Evolutionary conservation across 2,329 filamentous ascomycete species (phyloP), one percentile per base, ranked within the genome.

Genomic region (Scytalidium lignicola): DNA sequence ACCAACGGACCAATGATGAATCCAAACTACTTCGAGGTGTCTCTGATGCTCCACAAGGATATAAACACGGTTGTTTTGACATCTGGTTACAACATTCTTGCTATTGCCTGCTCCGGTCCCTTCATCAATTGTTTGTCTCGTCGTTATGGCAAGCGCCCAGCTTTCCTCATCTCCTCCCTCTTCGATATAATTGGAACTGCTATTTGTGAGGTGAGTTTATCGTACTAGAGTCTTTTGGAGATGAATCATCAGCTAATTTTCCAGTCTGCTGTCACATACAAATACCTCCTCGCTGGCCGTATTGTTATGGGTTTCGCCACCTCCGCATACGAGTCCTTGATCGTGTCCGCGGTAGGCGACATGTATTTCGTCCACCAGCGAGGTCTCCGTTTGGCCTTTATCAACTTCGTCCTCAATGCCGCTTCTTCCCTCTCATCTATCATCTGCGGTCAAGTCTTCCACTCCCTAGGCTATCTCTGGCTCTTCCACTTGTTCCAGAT

Each of bases 401-500:
- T 43, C 58, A 70, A 58, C 69, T 37, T 37, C 70, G 45, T 49
- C 70, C 46, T 57, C 70, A 18, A 65, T 53, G 66, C 12, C 70
- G 69, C 9, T 68, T 71, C 17, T 50, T 53, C 15, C 64, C 62
- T 10, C 63, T 68, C 3, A 65, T 1, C 56, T 64, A n/a, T 51
- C 71, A 19, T 66, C 71, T 23, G 63, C 1, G 70, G 68, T 3
- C 67, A 69, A 48, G 70, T 71, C 37, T 68, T 58, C 45, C 46
- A 58, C 41, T 50, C 51, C 15, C 46, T 59, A 59, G 68, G 67
- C 9, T 71, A 67, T 56, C 62, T 65, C 49, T 72, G 69, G 69
- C 69, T 73, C 0, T 72, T 76, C 54, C 67, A 73, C 32, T 72
- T 74, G 51, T 71, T 74, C 22, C 69, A 71, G 74, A 28, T 67